These are phyloP conservation scores for Podospora pseudocomata DNA, from an alignment of 495 filamentous ascomycete genomes.

Conservation along the genomic window DNA sequence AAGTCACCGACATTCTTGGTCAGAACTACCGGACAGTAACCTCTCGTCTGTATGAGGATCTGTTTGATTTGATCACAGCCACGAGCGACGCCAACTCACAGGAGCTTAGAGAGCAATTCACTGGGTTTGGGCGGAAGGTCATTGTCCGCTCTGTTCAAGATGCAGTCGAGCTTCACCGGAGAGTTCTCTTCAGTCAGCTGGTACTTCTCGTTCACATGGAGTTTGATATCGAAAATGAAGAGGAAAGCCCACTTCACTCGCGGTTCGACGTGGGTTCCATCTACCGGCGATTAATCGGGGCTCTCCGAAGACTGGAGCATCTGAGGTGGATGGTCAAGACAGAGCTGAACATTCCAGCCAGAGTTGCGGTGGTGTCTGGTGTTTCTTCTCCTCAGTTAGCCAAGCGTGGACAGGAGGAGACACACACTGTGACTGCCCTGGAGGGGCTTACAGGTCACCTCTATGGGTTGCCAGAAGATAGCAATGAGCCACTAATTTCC, in stretches of 20 bases:
- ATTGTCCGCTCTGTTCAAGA: constrained; percentile 76
- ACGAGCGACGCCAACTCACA: constrained; percentile 40
- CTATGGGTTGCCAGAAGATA: constrained; percentile 40
- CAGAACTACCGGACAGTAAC: constrained; percentile 53
- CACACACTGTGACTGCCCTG: constrained; percentile 45
- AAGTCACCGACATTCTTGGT: constrained; percentile 54
- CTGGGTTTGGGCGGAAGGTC: constrained; percentile 66
- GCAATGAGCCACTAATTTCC: constrained; percentile 38
- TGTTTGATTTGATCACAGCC: constrained; percentile 40
- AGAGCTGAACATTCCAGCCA: constrained; percentile 41
- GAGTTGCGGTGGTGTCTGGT: constrained; percentile 35
- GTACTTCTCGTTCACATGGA: constrained; percentile 80
- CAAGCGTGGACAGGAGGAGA: constrained; percentile 38
- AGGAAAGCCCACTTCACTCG: constrained; percentile 52
- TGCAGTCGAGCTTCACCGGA: constrained; percentile 61
- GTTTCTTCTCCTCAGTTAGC: constrained; percentile 24
- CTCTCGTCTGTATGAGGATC: constrained; percentile 50
- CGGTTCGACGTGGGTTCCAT: constrained; percentile 64
- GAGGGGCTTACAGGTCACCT: constrained; percentile 51
- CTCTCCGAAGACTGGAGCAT: constrained; percentile 70
- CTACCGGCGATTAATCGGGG: constrained; percentile 61
- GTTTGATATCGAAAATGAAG: constrained; percentile 66
- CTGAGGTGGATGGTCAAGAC: constrained; percentile 75
- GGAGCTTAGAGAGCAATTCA: constrained; percentile 46
- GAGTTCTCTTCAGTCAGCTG: constrained; percentile 73